These are phyloP conservation scores for Talaromyces amestolkiae DNA, from an alignment of 2,329 filamentous ascomycete genomes.

Conservation along the genomic window DNA sequence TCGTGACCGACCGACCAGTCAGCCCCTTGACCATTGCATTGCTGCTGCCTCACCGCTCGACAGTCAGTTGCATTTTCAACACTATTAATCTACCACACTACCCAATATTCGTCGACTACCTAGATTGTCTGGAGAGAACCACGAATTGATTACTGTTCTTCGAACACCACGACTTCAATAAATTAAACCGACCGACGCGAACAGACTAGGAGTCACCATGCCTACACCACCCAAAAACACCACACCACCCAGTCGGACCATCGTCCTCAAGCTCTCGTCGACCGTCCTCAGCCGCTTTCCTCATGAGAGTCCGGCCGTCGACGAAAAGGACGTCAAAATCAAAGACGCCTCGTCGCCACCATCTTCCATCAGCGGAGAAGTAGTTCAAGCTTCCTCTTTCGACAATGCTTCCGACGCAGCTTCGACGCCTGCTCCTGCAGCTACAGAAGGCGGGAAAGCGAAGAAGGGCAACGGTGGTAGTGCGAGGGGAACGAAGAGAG, in stretches of 20 bases:
- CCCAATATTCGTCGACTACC: not conserved
- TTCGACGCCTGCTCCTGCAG: conserved; percentile 42
- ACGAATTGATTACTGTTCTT: not conserved
- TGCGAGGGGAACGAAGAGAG: conserved; percentile 63
- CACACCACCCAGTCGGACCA: conserved; percentile 36
- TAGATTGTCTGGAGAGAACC: not conserved
- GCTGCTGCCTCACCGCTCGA: conserved; percentile 16
- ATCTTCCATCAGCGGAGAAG: conserved; percentile 36
- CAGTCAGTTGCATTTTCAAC: conserved; percentile 28
- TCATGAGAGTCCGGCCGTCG: conserved; percentile 23
- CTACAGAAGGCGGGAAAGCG: conserved; percentile 36
- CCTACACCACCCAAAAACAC: conserved; percentile 29
- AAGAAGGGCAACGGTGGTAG: conserved; percentile 49
- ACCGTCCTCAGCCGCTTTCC: conserved; percentile 38
- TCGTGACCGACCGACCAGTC: conserved; percentile 28
- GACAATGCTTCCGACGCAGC: conserved; percentile 43
- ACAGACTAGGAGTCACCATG: conserved; percentile 21
- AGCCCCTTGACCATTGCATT: conserved; percentile 20
- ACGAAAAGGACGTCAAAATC: conserved; percentile 22
- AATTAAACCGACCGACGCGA: not conserved
- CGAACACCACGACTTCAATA: not conserved
- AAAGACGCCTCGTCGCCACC: conserved; percentile 28
- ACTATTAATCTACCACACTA: conserved; percentile 3
- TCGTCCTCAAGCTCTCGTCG: conserved; percentile 43
- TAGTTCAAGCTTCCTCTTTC: conserved; percentile 38